These are phyloP conservation scores for Pythium scleroteichum DNA, from an alignment of 352 stramenopile species.

Conservation along the genomic window DNA sequence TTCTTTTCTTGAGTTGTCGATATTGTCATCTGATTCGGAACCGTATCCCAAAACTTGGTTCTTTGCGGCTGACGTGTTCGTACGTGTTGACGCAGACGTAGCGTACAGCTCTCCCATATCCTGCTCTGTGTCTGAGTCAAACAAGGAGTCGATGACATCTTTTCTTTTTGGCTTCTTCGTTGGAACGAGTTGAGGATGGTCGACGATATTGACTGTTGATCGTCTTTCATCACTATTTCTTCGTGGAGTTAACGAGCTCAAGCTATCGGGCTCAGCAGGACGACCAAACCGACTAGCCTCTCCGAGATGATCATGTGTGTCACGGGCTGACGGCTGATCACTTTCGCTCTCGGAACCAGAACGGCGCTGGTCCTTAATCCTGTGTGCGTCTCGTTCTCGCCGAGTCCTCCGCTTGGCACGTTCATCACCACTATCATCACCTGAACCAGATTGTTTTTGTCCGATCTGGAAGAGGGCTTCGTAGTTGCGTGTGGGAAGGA, in stretches of 20 bases:
- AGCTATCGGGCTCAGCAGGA: not conserved
- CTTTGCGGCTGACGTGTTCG: too few species aligned
- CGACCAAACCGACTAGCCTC: not conserved
- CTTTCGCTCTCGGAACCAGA: not conserved
- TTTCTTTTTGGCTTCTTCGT: conserved; percentile 18
- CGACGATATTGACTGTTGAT: too few species aligned
- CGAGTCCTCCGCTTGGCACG: conserved; percentile 19
- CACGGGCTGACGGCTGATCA: not conserved
- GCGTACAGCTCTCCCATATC: conserved; percentile 43
- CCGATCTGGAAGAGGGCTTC: conserved; percentile 56
- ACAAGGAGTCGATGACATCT: conserved; percentile 71
- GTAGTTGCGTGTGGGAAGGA: conserved; percentile 41
- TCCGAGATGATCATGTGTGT: not conserved
- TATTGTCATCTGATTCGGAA: not conserved
- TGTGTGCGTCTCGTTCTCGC: conserved; percentile 1
- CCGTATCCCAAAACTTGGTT: not conserved
- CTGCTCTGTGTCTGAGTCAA: conserved; percentile 49
- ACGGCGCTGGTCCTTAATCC: not conserved
- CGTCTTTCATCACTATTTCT: not conserved
- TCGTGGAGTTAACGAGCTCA: not conserved
- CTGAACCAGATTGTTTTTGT: not conserved
- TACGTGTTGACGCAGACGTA: not conserved
- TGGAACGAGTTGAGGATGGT: not conserved
- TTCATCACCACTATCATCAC: conserved; percentile 23
- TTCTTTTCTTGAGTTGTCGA: too few species aligned